Evolutionary conservation across 2,329 filamentous ascomycete genomes (phyloP), one percentile per base, ranked within the genome.

Genomic region (Parasarocladium wereldwijsianum): DNA sequence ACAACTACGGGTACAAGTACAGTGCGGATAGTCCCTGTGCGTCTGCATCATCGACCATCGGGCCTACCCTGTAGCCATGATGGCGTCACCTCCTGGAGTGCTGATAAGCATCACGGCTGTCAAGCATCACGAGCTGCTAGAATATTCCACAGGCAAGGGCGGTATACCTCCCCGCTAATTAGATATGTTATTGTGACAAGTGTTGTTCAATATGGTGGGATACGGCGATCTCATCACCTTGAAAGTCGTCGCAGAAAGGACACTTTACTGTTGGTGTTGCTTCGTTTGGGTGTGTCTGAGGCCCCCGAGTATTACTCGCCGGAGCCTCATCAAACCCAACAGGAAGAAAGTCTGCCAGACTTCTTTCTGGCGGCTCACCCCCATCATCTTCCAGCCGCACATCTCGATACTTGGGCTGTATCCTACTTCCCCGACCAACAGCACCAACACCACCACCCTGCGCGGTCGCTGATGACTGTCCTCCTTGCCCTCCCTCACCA

Each of bases 221-320:
- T 8, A 83, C 73, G 7, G 76, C 77, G 1, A 57, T 54, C 41
- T 76, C 76, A 39, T 83, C 76, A 2, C 77, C 77, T 39, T 76
- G 63, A 46, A 82, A 83, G 0, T 43, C 51, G 3, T 60, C 61
- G 44, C 77, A 83, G 2, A 83, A 69, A 0, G 77, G 77, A 45
- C 77, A 83, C 5, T 50, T 60, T 5, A 49, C 39, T 4, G 34
- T 36, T 23, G 32, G 20, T 12, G 13, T 16, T 14, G 16, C 17
- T n/a, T 14, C 17, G 6, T 16, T 16, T 28, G 28, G 12, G 8
- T 26, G 9, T 12, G 12, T 14, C 9, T 18, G 29, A 17, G 13
- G 21, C 4, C 24, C 33, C 11, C 27, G 20, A 14, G 23, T 20
- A 6, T 46, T 23, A 39, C 38, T 18, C 15, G 30, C 24, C 28